Percentiles rank a stretch among this genome's conserved stretches.
phyloP scores from a whole-genome alignment of 2,329 filamentous ascomycete species.

The Beauveria sp. region DNA sequence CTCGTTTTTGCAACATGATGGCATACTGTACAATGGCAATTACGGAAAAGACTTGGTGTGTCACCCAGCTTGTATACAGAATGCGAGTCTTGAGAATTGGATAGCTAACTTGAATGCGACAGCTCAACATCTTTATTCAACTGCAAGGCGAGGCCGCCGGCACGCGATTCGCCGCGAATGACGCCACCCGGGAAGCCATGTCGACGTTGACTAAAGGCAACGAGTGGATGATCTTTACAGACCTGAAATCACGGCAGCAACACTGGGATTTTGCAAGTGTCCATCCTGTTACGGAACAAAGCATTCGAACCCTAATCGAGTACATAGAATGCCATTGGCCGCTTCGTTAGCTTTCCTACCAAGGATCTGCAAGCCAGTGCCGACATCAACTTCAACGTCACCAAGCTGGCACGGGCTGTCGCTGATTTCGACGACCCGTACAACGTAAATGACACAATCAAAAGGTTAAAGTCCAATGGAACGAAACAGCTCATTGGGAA shows the following conservation, averaged over 20 bases:
- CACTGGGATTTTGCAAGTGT: conserved; percentile 18
- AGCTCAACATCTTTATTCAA: conserved; percentile 20
- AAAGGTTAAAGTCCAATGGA: conserved; percentile 17
- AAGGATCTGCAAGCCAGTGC: conserved; percentile 17
- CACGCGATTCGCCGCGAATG: conserved; percentile 16
- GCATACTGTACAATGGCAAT: conserved; percentile 19
- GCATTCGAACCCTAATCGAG: not conserved
- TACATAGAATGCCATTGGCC: conserved; percentile 17
- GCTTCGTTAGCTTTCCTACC: conserved; percentile 18
- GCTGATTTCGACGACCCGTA: conserved; percentile 15
- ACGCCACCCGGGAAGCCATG: conserved; percentile 15
- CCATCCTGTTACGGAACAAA: not conserved
- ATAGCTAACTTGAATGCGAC: not conserved
- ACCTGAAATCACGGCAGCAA: conserved; percentile 13
- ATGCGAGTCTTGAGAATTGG: no score
- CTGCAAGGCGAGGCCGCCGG: conserved; percentile 16
- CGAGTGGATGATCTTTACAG: conserved; percentile 19
- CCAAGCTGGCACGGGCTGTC: conserved; percentile 15
- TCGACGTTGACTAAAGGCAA: conserved; percentile 15
- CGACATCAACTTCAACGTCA: conserved; percentile 20
- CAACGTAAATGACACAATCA: conserved; percentile 13
- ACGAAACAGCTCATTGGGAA: conserved; percentile 17
- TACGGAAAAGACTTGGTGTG: conserved; percentile 19
- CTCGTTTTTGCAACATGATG: conserved; percentile 18
- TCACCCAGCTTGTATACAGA: not conserved